These are phyloP conservation scores for Botrytis aclada DNA, from an alignment of 2,329 filamentous ascomycete genomes.

Conservation along the genomic window DNA sequence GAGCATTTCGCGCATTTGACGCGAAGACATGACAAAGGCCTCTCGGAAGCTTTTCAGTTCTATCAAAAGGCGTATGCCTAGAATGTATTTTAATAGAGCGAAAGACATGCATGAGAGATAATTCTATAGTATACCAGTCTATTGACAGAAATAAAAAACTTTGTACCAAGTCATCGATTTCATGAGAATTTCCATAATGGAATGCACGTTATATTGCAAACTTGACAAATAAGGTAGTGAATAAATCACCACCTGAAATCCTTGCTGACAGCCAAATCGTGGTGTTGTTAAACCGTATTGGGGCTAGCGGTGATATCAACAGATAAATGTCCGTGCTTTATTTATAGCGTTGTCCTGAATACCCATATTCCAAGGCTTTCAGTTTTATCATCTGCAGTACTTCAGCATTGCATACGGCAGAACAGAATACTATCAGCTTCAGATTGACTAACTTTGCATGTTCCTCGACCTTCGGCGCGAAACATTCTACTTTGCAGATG, in stretches of 20 bases:
- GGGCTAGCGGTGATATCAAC: not conserved
- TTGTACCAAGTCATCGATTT: not conserved
- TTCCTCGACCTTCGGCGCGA: not conserved
- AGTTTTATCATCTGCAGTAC: constrained; percentile 3
- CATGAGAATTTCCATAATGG: not conserved
- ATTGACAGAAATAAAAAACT: not conserved
- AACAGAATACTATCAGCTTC: not conserved
- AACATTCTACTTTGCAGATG: not conserved
- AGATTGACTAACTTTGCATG: not conserved
- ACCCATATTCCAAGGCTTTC: constrained; percentile 13
- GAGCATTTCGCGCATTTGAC: constrained; percentile 10
- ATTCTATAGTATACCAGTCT: not conserved
- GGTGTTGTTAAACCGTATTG: constrained; percentile 9
- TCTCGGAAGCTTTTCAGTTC: constrained; percentile 12
- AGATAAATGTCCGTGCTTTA: constrained; percentile 5
- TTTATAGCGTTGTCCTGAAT: constrained; percentile 15
- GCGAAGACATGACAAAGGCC: constrained; percentile 5
- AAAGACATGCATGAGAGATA: constrained; percentile 21
- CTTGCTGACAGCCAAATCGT: not conserved
- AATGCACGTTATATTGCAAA: not conserved
- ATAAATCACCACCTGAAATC: not conserved
- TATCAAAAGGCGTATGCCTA: constrained; percentile 26
- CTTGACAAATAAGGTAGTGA: not conserved
- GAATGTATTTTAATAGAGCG: constrained; percentile 38
- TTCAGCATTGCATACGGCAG: constrained; percentile 3